Conservation (phyloP, 164 flowering plant species). For the Protea cynaroides region DNA sequence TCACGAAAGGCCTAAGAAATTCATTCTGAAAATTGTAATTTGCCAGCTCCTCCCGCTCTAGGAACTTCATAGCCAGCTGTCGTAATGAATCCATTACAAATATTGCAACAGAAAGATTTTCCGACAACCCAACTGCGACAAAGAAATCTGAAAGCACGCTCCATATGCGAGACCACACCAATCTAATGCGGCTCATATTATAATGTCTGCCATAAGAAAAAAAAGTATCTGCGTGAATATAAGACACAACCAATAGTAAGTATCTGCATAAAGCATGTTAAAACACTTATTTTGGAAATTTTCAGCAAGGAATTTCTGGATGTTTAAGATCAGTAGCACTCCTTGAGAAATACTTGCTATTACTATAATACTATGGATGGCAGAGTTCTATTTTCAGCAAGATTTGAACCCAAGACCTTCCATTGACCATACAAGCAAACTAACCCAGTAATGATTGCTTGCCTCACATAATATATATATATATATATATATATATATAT, state of each 20-base stretch:
- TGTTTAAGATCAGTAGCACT: neutral
- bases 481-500: too few species aligned
- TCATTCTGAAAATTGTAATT: slow-evolving; percentile 98
- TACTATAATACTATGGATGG: too few species aligned
- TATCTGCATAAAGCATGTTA: too few species aligned
- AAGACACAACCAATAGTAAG: too few species aligned
- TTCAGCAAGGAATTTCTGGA: neutral
- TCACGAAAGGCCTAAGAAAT: slow-evolving; percentile 90
- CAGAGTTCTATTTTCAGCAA: too few species aligned
- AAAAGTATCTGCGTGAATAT: neutral
- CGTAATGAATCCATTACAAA: slow-evolving; percentile 98
- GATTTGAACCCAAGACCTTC: too few species aligned
- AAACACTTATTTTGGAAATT: neutral
- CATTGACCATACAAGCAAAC: too few species aligned
- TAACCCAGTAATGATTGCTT: too few species aligned
- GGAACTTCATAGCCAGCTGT: slow-evolving; percentile 95
- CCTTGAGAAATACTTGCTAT: too few species aligned
- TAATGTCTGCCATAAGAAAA: slow-evolving; percentile 72
- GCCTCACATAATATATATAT: too few species aligned
- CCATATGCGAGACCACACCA: slow-evolving; percentile 99
- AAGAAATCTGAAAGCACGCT: slow-evolving; percentile 93
- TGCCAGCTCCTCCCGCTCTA: slow-evolving; percentile 97
- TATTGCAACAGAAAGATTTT: slow-evolving; percentile 94
- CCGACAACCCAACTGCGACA: slow-evolving; percentile 91
- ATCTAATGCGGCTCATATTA: slow-evolving; percentile 96